Conservation (phyloP, 306 rosid genomes). For the Trichosanthes truncata region DNA sequence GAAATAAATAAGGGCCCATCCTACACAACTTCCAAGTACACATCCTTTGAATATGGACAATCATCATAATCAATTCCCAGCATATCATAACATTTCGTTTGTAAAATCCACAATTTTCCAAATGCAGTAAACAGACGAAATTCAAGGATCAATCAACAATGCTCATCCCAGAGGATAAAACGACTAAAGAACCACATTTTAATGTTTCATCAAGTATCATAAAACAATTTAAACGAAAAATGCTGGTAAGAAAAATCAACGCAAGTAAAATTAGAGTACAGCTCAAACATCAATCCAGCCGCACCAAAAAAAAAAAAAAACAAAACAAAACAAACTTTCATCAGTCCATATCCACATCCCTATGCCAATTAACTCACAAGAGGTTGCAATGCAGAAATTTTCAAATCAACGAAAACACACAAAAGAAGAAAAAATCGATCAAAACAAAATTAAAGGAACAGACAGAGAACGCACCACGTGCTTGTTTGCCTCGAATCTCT, state of each 20-base stretch:
- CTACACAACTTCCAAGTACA: not conserved
- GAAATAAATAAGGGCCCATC: not conserved
- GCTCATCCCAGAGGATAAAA: not conserved
- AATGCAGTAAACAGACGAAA: not conserved
- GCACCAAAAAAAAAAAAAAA: not conserved
- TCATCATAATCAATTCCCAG: not conserved
- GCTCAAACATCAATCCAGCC: not conserved
- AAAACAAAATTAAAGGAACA: not conserved
- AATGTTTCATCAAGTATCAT: not conserved
- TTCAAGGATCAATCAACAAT: not conserved
- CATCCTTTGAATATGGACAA: not conserved
- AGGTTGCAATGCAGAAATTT: not conserved
- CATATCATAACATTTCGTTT: not conserved
- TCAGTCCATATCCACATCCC: not conserved
- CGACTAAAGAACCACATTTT: not conserved
- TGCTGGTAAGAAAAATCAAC: not conserved
- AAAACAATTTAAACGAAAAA: not conserved
- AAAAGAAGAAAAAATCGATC: not conserved
- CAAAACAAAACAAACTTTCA: not conserved
- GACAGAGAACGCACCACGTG: slow-evolving; percentile 52
- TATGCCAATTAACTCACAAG: not conserved
- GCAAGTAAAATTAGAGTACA: not conserved
- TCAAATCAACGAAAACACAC: not conserved
- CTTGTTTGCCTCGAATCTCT: slow-evolving; percentile 66
- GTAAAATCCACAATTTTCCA: not conserved